Evolutionary conservation across 2,329 filamentous ascomycete species (phyloP), one percentile per base, ranked within the genome.

Genomic region (Trichophyton schoenleinii): DNA sequence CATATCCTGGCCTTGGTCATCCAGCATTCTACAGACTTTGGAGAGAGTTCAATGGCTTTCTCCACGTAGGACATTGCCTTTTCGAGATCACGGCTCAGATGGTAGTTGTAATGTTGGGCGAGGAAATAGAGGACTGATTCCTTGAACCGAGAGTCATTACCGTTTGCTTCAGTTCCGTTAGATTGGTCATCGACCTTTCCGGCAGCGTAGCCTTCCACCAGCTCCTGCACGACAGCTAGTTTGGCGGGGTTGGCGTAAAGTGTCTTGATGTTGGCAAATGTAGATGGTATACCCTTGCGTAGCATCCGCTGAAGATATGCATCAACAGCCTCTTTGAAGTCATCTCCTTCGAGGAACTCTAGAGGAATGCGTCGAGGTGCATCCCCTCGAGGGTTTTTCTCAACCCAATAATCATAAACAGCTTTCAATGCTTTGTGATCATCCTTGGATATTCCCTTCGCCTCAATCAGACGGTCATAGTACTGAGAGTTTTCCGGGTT

Each of bases 21-120:
- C 72, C 92, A 83, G 72, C 92, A 95, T 69, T 97, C 92, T 31
- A 95, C 89, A 53, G 87, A 90, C 69, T 87, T 84, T 0, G 89
- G 85, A 63, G 88, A 85, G 67, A 91, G 78, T 67, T 88, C 83
- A 64, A 97, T 87, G 9, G 91, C 88, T 73, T 87, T 87, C 57
- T 96, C 87, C 63, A 95, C 87, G 70, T 87, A 92, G 64, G 88
- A 82, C 73, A 86, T 82, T 2, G 95, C 92, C 75, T 91, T 94
- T 62, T 81, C 68, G 25, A 97, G 81, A 72, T 97, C 84, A 48
- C 91, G 89, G 71, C 89, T 96, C 63, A 89, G 79, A 72, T 88
- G 81, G 73, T 96, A 96, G 77, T 96, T 94, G 80, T 96, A 95
- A 75, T 99, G 95, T 71, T 97, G 94, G 7, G 91, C 91, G 60